Conservation (phyloP, 345 rosid genomes). For the Gossypium longicalyx region DNA sequence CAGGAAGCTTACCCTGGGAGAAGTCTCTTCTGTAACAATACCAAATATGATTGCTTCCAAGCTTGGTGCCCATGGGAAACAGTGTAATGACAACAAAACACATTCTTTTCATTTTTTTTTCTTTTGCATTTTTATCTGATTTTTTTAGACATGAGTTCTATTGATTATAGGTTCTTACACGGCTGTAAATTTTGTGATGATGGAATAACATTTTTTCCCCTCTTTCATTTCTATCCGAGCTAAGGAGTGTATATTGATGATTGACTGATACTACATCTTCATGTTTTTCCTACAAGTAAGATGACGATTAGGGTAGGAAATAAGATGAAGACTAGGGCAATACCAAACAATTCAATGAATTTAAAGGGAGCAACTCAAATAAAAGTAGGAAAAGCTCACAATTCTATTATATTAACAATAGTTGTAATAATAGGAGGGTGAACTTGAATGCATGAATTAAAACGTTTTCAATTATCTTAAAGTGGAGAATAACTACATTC, state of each 20-base stretch:
- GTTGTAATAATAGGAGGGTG: background rate
- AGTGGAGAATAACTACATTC: background rate
- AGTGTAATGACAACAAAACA: slow-evolving; percentile 17
- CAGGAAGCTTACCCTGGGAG: slow-evolving; percentile 82
- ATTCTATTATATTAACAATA: background rate
- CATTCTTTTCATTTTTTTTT: slow-evolving; percentile 27
- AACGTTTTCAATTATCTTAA: background rate
- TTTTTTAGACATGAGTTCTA: slow-evolving; percentile 19
- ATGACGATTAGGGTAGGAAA: background rate
- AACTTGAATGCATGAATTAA: background rate
- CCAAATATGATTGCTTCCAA: slow-evolving; percentile 10
- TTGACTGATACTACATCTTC: background rate
- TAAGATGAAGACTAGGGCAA: background rate
- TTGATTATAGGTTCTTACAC: slow-evolving; percentile 32
- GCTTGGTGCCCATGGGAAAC: slow-evolving; percentile 22
- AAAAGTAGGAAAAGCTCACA: background rate
- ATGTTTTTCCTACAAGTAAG: background rate
- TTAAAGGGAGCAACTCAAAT: background rate
- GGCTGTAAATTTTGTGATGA: slow-evolving; percentile 31
- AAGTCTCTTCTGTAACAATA: slow-evolving; percentile 30
- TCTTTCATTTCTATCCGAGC: slow-evolving; percentile 6
- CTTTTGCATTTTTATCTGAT: slow-evolving; percentile 16
- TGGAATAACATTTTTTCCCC: slow-evolving; percentile 26
- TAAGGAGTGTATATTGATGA: background rate
- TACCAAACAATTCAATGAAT: background rate